Base-by-base conservation (phyloP, 805 yeast genomes). In the Ogataea ganodermae region DNA sequence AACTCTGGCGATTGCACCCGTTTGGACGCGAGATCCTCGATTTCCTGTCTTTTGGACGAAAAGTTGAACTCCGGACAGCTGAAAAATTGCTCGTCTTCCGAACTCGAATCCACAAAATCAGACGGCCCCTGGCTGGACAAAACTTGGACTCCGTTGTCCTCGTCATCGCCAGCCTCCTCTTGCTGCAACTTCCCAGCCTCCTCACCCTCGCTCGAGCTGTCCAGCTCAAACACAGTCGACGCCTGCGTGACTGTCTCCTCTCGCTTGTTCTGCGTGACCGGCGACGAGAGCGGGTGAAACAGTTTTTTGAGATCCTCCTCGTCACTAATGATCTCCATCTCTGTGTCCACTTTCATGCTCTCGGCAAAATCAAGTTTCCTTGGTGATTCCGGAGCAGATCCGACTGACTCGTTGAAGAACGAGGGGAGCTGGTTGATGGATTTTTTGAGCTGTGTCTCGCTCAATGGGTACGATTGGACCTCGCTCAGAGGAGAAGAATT, bases 381-480 rank as follows among this genome's bases (percentile, higher is more conserved):
- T 3, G 36, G 23, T 23, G 23, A 33, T 9, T 20, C 16, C 8
- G 24, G 10, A 24, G n/a, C n/a, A n/a, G n/a, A n/a, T n/a, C n/a
- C n/a, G n/a, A n/a, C n/a, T n/a, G 20, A 16, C 17, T 43, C 39
- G 22, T 35, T 20, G 26, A 35, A 43, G 21, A 43, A 43, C 9
- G 41, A 35, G 1, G 57, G 57, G 10, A 53, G 35, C 23, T 53
- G 57, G 28, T 53, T 49, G 18, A 53, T 53, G 9, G 44, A 40
- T n/a, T 28, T 38, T 17, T 38, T 38, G 32, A 38, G 7, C 22
- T 24, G 42, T 3, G 42, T 26, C 16, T 17, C 42, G 13, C 24
- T 22, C 10, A 38, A 3, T 3, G 35, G 26, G 18, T 18, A 18
- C 22, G 33, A 28, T 7, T 17, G 28, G 5, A 24, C n/a, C 20